Percentiles rank a stretch among this genome's conserved stretches.
Evolutionary conservation across 1,139 yeast species (phyloP).

Genomic region (Debaryomyces sp.): DNA sequence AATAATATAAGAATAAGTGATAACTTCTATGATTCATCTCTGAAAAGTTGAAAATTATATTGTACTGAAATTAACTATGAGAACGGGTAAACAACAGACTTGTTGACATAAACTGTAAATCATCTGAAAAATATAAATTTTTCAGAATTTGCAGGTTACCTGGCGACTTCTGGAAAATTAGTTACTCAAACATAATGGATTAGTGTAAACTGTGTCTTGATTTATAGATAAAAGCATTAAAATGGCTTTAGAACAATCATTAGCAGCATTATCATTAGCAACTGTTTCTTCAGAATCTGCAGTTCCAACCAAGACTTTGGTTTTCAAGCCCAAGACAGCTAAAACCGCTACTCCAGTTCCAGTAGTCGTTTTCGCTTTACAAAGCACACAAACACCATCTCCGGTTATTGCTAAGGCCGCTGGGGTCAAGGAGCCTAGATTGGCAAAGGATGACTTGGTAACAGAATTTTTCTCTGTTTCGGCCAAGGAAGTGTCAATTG

Average conservation of each 20-base stretch:
- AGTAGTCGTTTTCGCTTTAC: constrained; percentile 76
- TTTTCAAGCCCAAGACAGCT: constrained; percentile 91
- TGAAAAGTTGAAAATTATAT: background rate
- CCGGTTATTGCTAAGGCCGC: constrained; percentile 66
- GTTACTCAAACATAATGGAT: background rate
- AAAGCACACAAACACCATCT: constrained; percentile 70
- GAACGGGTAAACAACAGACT: background rate
- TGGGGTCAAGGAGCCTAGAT: constrained; percentile 79
- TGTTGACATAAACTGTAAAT: background rate
- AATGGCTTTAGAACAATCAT: constrained; percentile 64
- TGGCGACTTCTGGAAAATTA: background rate
- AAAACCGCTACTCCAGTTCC: constrained; percentile 84
- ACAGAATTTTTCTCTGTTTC: constrained; percentile 63
- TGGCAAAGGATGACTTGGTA: constrained; percentile 82
- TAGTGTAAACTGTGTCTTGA: background rate
- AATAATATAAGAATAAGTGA: background rate
- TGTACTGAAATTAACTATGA: background rate
- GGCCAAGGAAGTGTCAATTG: constrained; percentile 70
- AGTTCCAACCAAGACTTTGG: constrained; percentile 67
- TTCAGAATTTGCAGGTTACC: constrained; percentile 1
- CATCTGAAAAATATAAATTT: background rate
- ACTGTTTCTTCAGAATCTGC: constrained; percentile 46
- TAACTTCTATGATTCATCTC: background rate
- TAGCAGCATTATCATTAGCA: constrained; percentile 59
- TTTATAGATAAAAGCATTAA: constrained; percentile 1